Evolutionary conservation across 805 yeast genomes (phyloP).

Genomic region (Maudiozyma barnettii): DNA sequence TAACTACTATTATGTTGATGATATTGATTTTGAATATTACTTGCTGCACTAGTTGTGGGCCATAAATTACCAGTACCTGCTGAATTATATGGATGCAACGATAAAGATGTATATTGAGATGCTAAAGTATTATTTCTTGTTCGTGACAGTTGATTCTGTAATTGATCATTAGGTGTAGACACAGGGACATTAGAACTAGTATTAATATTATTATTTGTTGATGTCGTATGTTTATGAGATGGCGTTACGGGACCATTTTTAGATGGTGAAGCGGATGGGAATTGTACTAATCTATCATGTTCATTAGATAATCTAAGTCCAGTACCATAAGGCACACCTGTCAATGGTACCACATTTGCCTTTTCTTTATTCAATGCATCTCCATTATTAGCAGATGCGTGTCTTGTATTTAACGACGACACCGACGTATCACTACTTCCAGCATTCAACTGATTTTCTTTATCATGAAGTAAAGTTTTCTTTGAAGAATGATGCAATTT

Average conservation of each 20-base stretch:
- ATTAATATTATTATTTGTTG: not conserved
- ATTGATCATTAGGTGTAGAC: not conserved
- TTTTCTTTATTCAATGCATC: not conserved
- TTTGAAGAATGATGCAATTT: conserved; percentile 20
- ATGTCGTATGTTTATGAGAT: not conserved
- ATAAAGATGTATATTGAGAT: conserved; percentile 26
- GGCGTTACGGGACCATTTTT: not conserved
- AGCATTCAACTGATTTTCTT: not conserved
- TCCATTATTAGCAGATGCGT: not conserved
- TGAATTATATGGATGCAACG: conserved; percentile 12
- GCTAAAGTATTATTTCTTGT: conserved; percentile 27
- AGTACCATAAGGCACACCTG: conserved; percentile 1
- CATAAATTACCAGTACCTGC: conserved; percentile 17
- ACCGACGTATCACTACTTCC: conserved; percentile 8
- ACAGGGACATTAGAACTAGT: not conserved
- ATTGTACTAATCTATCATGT: conserved; percentile 3
- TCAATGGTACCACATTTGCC: not conserved
- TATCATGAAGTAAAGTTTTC: conserved; percentile 6
- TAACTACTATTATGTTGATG: conserved; percentile 2
- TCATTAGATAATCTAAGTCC: not conserved
- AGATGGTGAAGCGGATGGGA: conserved; percentile 4
- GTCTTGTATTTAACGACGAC: conserved; percentile 5
- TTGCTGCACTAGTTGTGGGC: conserved; percentile 12
- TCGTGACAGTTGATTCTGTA: conserved; percentile 2
- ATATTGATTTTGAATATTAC: not conserved